Evolutionary conservation across 1,284 basidiomycete species (phyloP), one percentile per base, ranked within the genome.

Genomic region (Sporisorium sorghi): DNA sequence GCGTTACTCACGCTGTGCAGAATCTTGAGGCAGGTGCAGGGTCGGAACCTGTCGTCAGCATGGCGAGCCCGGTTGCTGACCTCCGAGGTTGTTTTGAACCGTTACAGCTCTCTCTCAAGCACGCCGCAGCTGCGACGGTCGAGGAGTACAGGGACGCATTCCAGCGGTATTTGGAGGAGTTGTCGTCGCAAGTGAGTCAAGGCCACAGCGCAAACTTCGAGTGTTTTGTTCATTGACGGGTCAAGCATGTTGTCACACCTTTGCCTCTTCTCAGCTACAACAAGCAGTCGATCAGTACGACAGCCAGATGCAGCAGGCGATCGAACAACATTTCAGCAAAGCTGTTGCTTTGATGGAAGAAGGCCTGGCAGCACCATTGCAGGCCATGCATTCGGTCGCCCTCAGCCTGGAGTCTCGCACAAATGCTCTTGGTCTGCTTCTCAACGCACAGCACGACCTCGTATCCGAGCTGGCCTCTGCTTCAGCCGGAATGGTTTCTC

Each of bases 151-250:
- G 19, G 17, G 37, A 33, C 1, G 44, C 40, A 3, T 23, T 33
- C 10, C 37, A 32, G 12, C 37, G 44, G n/a, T 21, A 54, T n/a
- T 35, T 39, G 12, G 46, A 49, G 12, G 26, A 46, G 39, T n/a
- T 58, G 4, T 39, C 51, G 5, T 24, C 19, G 7, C 56, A 65
- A 51, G 62, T 64, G 44, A 64, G 62, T 44, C n/a, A n/a, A 32
- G 2, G 23, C 1, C 5, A 23, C 15, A 42, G 37, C 1, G 26
- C 35, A 35, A 26, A 14, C 9, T 8, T 28, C 6, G 19, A 42
- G 9, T 14, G 3, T 15, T 3, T n/a, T 0, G 30, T 5, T 33
- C 19, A 9, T 24, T 23, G 51, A 42, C 21, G 12, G 10, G 5
- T 17, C 9, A 1, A 15, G 14, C 7, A 6, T 19, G 23, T 33